These are phyloP conservation scores for Kickxella alabastrina DNA, from an alignment of 192 early-diverging fungal species.

Conservation along the genomic window DNA sequence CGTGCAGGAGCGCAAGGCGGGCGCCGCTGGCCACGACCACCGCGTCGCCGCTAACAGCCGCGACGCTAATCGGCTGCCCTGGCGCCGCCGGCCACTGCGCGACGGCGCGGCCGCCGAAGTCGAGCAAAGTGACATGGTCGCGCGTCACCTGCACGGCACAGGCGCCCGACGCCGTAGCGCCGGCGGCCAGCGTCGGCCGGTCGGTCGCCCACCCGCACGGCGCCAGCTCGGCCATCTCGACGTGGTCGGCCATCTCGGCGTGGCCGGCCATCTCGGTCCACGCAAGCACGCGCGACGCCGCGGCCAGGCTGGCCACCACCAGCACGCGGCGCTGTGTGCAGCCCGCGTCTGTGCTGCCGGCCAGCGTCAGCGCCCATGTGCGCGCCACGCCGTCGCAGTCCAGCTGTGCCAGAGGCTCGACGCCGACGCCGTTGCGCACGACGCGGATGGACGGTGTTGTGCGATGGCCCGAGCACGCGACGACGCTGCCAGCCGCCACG, in stretches of 20 bases:
- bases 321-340: slow-evolving; percentile 7
- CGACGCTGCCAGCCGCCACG: slow-evolving; percentile 56
- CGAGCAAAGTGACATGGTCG: slow-evolving; percentile 49
- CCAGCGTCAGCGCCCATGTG: slow-evolving; percentile 66
- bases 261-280: slow-evolving; percentile 34
- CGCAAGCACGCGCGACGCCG: slow-evolving; percentile 25
- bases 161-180: slow-evolving; percentile 2
- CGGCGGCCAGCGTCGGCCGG: slow-evolving; percentile 32
- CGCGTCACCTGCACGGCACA: slow-evolving; percentile 63
- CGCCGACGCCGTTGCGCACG: slow-evolving; percentile 85
- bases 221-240: slow-evolving; percentile 49
- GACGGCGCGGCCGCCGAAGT: slow-evolving; percentile 22
- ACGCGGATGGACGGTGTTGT: slow-evolving; percentile 74
- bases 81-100: slow-evolving; percentile 52
- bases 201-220: slow-evolving; percentile 17
- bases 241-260: slow-evolving; percentile 44
- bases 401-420: slow-evolving; percentile 60
- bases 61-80: slow-evolving; percentile 47
- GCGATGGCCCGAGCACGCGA: slow-evolving; percentile 79
- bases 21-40: slow-evolving; percentile 58
- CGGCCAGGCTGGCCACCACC: slow-evolving; percentile 21
- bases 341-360: slow-evolving; percentile 2
- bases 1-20: slow-evolving; percentile 58
- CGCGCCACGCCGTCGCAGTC: slow-evolving; percentile 64
- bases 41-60: slow-evolving; percentile 53